Conservation (phyloP, 257 asterid species). For the Ophiorrhiza pumila region DNA sequence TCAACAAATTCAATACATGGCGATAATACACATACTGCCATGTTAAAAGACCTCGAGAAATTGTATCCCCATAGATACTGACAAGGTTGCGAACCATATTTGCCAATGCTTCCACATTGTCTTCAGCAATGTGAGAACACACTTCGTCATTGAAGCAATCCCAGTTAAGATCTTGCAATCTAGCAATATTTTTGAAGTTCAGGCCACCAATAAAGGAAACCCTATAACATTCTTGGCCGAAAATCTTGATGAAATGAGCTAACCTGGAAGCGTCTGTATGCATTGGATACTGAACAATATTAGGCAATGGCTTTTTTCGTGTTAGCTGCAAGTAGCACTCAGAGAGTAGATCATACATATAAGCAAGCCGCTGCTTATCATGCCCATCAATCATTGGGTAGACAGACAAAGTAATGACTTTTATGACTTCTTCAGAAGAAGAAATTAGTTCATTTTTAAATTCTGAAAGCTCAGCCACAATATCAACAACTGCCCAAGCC, state of each 20-base stretch:
- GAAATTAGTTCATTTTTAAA: conserved; percentile 54
- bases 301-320: conserved; percentile 31
- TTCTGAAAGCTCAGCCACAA: conserved; percentile 55
- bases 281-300: conserved; percentile 27
- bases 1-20: conserved; percentile 54
- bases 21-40: conserved; percentile 59
- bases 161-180: conserved; percentile 65
- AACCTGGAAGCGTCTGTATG: conserved; percentile 31
- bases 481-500: conserved; percentile 68
- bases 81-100: conserved; percentile 74
- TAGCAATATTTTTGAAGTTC: conserved; percentile 76
- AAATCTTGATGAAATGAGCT: conserved; percentile 50
- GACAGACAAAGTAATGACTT: conserved; percentile 47
- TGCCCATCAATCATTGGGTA: conserved; percentile 76
- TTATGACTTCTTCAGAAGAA: conserved; percentile 60
- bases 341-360: conserved; percentile 62
- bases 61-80: conserved; percentile 44
- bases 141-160: conserved; percentile 65
- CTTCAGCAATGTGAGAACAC: conserved; percentile 62
- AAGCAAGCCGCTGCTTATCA: conserved; percentile 84
- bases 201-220: conserved; percentile 66
- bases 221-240: conserved; percentile 70
- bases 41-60: conserved; percentile 53
- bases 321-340: conserved; percentile 66
- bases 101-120: conserved; percentile 71